Evolutionary conservation across 2,329 filamentous ascomycete genomes (phyloP).

Genomic region (Aphanoascus verrucosus): DNA sequence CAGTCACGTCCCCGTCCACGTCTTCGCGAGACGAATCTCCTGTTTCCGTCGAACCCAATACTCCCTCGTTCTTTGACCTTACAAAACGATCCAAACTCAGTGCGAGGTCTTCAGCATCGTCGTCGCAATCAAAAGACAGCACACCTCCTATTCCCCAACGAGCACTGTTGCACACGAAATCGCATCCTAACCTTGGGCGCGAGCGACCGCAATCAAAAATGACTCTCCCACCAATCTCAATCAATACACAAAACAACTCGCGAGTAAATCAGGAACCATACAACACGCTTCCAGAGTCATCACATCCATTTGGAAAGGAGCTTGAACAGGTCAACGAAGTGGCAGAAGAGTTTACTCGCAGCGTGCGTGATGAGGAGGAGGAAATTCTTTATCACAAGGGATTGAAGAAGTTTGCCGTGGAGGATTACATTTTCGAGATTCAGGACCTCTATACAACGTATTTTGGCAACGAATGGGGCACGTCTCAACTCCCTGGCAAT

Average conservation of each 20-base stretch:
- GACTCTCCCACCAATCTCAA: conserved; percentile 31
- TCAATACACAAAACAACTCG: conserved; percentile 25
- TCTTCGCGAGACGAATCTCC: conserved; percentile 34
- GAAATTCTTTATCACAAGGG: conserved; percentile 58
- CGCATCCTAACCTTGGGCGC: conserved; percentile 63
- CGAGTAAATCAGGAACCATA: conserved; percentile 27
- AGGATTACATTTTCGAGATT: conserved; percentile 78
- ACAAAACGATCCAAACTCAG: conserved; percentile 4
- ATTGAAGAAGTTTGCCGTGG: conserved; percentile 61
- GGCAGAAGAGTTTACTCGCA: conserved; percentile 71
- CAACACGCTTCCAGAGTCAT: conserved; percentile 29
- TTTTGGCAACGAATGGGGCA: not conserved
- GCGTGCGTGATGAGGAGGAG: conserved; percentile 61
- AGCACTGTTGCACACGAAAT: conserved; percentile 74
- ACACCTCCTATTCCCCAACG: conserved; percentile 63
- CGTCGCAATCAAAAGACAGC: conserved; percentile 36
- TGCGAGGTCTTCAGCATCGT: conserved; percentile 30
- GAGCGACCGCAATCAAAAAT: conserved; percentile 52
- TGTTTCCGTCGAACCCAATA: conserved; percentile 45
- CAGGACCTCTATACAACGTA: conserved; percentile 47
- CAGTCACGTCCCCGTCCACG: conserved; percentile 37
- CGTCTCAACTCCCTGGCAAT: not conserved
- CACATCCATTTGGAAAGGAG: conserved; percentile 77
- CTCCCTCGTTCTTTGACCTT: conserved; percentile 39
- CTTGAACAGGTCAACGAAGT: conserved; percentile 86